Evolutionary conservation across 768 basidiomycete genomes (phyloP).

Genomic region (Psilocybe sp.): DNA sequence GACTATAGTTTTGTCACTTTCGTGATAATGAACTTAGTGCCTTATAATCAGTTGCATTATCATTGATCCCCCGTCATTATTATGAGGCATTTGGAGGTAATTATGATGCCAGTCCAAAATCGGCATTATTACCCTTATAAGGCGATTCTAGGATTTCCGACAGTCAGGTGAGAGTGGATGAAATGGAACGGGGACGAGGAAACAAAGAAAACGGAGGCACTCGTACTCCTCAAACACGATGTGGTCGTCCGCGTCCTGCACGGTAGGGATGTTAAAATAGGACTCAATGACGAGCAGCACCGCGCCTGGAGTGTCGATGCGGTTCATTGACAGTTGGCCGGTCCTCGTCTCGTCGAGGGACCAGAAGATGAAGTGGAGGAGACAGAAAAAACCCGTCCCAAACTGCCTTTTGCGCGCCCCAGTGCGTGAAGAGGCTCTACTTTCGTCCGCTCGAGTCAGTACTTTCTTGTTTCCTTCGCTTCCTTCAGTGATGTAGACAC

Average conservation of each 20-base stretch:
- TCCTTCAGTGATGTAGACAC: neutral
- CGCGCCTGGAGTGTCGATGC: conserved; percentile 63
- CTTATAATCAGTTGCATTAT: too few species aligned
- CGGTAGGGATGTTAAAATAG: conserved; percentile 89
- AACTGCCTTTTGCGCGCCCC: conserved; percentile 92
- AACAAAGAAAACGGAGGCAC: too few species aligned
- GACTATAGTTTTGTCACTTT: too few species aligned
- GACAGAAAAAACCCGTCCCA: conserved; percentile 90
- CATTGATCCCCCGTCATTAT: too few species aligned
- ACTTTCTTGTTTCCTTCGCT: neutral
- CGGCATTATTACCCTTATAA: too few species aligned
- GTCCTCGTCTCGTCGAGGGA: too few species aligned
- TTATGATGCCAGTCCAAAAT: too few species aligned
- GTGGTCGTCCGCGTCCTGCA: conserved; percentile 92
- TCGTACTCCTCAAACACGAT: conserved; percentile 97
- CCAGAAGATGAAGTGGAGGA: conserved; percentile 49
- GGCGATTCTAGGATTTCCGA: too few species aligned
- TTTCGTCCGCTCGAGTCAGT: neutral
- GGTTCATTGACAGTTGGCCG: conserved; percentile 1
- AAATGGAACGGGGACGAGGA: too few species aligned
- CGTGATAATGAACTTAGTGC: too few species aligned
- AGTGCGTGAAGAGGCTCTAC: conserved; percentile 90
- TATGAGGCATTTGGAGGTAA: too few species aligned
- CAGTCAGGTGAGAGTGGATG: too few species aligned
- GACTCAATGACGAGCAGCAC: conserved; percentile 90